phyloP scores from a whole-genome alignment of 2,329 filamentous ascomycete species.

The Verticillium tricorpus region DNA sequence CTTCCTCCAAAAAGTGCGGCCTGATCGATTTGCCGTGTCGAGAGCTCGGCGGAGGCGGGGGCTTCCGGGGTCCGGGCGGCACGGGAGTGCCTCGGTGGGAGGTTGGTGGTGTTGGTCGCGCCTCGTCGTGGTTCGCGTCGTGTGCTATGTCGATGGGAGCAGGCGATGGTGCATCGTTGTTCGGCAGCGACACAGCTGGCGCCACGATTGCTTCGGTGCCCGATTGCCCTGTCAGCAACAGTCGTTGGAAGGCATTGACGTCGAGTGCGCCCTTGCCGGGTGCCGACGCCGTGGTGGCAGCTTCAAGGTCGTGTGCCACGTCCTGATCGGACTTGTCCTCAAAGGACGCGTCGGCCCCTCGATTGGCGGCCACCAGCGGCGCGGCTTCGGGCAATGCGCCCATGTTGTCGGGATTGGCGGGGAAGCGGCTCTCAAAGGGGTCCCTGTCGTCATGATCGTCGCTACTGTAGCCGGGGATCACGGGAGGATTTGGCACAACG shows the following conservation, averaged over 20 bases:
- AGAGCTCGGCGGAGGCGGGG: slow-evolving; percentile 68
- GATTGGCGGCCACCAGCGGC: slow-evolving; percentile 13
- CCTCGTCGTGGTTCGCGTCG: neutral
- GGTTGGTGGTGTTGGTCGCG: neutral
- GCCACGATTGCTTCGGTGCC: slow-evolving; percentile 17
- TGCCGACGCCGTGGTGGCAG: slow-evolving; percentile 14
- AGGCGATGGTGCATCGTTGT: slow-evolving; percentile 21
- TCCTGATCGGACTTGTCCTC: slow-evolving; percentile 41
- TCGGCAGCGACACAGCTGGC: slow-evolving; percentile 12
- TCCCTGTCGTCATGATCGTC: slow-evolving; percentile 16
- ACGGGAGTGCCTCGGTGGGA: slow-evolving; percentile 14
- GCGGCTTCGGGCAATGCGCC: slow-evolving; percentile 8
- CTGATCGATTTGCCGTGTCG: slow-evolving; percentile 74
- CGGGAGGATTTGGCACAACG: neutral
- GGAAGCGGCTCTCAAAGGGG: slow-evolving; percentile 9
- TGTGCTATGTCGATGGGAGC: slow-evolving; percentile 4
- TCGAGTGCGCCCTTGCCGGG: slow-evolving; percentile 52
- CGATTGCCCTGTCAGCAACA: slow-evolving; percentile 69
- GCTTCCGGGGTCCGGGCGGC: slow-evolving; percentile 33
- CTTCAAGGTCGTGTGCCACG: slow-evolving; percentile 22
- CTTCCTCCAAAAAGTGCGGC: slow-evolving; percentile 36
- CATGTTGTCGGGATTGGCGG: slow-evolving; percentile 8
- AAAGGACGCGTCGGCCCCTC: slow-evolving; percentile 38
- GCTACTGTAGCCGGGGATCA: slow-evolving; percentile 24
- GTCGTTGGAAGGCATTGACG: slow-evolving; percentile 71